Conservation (phyloP, 257 asterid species). For the Nicotiana attenuata region DNA sequence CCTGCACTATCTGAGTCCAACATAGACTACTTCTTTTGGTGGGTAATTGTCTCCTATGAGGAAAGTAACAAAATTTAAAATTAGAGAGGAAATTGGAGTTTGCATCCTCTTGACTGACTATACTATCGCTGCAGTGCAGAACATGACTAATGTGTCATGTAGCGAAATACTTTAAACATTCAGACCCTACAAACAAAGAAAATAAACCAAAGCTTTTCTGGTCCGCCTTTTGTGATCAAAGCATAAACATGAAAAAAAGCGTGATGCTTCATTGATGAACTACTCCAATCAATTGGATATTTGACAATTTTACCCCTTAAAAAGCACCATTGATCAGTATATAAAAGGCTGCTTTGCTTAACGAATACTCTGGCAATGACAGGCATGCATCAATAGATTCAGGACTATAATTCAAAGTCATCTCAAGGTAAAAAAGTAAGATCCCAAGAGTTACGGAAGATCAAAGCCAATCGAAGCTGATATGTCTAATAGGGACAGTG, state of each 20-base stretch:
- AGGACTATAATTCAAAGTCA: not conserved
- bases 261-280: not conserved
- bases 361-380: not conserved
- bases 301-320: not conserved
- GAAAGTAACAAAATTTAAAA: not conserved
- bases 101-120: constrained; percentile 67
- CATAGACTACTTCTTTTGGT: not conserved
- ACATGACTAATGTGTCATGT: constrained; percentile 75
- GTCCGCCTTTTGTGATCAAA: not conserved
- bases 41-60: not conserved
- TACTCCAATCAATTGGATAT: not conserved
- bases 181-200: constrained; percentile 47
- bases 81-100: constrained; percentile 28
- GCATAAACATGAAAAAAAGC: not conserved
- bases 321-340: not conserved
- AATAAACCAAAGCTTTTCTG: not conserved
- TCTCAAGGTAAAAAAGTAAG: not conserved
- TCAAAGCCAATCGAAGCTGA: no score
- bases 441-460: not conserved
- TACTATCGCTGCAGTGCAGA: constrained; percentile 56
- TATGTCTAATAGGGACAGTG: no score
- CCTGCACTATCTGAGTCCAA: not conserved
- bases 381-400: not conserved
- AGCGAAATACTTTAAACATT: constrained; percentile 81
- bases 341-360: not conserved